Conservation (phyloP, 805 yeast genomes). For the Candida coleopterorum region DNA sequence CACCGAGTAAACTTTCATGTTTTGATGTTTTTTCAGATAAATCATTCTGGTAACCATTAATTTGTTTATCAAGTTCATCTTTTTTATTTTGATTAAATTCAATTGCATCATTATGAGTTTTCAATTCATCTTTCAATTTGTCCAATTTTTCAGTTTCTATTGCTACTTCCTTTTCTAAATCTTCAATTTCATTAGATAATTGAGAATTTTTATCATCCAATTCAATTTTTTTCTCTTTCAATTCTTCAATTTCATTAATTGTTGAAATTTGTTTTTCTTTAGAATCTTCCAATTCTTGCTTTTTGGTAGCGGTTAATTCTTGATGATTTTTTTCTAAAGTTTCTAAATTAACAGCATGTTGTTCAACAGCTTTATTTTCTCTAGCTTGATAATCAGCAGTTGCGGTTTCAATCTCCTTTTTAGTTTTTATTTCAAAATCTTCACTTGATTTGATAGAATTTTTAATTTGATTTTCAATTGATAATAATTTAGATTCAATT, state of each 20-base stretch:
- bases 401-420: slow-evolving; percentile 41
- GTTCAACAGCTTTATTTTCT: slow-evolving; percentile 42
- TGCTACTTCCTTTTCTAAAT: slow-evolving; percentile 37
- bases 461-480: slow-evolving; percentile 11
- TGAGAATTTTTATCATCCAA: slow-evolving; percentile 36
- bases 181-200: slow-evolving; percentile 35
- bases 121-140: slow-evolving; percentile 27
- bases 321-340: slow-evolving; percentile 39
- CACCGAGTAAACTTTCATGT: slow-evolving; percentile 35
- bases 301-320: slow-evolving; percentile 41
- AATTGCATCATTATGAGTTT: slow-evolving; percentile 25
- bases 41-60: slow-evolving; percentile 31
- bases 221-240: slow-evolving; percentile 39
- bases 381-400: slow-evolving; percentile 40
- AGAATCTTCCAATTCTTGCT: slow-evolving; percentile 39
- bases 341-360: slow-evolving; percentile 43
- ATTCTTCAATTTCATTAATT: slow-evolving; percentile 40
- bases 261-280: slow-evolving; percentile 38
- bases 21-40: slow-evolving; percentile 33
- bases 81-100: slow-evolving; percentile 27
- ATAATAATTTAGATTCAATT: slow-evolving; percentile 26
- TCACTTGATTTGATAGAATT: slow-evolving; percentile 26
- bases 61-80: slow-evolving; percentile 37
- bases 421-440: slow-evolving; percentile 37
- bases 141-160: slow-evolving; percentile 32